Conservation (phyloP, 345 rosid genomes). For the Eucalyptus decipiens region DNA sequence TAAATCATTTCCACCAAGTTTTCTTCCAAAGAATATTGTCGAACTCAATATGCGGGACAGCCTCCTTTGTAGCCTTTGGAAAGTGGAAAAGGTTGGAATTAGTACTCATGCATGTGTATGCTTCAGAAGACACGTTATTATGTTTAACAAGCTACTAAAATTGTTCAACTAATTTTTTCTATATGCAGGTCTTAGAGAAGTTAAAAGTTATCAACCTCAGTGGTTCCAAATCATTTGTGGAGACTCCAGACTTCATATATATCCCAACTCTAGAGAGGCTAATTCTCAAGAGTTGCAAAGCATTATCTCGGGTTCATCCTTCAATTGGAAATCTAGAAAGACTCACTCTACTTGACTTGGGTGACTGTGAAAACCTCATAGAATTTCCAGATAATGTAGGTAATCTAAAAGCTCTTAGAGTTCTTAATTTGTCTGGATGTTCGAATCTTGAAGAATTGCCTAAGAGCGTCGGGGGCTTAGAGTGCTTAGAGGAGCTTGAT, state of each 20-base stretch:
- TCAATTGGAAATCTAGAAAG: neutral
- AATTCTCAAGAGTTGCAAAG: neutral
- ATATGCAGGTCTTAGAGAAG: neutral
- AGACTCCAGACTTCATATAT: neutral
- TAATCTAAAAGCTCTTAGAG: neutral
- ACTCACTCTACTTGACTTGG: neutral
- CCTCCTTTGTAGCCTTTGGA: neutral
- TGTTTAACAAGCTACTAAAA: neutral
- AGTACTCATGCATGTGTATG: neutral
- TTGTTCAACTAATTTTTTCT: neutral
- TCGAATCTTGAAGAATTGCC: neutral
- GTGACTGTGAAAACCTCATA: neutral
- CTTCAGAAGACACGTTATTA: neutral
- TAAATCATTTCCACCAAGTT: neutral
- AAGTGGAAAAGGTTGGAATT: neutral
- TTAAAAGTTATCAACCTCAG: neutral
- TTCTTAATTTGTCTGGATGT: neutral
- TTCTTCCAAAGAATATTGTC: neutral
- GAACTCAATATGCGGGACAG: neutral
- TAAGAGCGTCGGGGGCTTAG: neutral
- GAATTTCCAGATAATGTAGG: neutral
- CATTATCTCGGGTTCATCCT: neutral
- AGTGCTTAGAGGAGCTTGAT: neutral
- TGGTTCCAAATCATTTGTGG: neutral
- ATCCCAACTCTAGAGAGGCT: neutral